Base-by-base conservation (phyloP, 1,139 yeast genomes). In the Williopsis jadinii region DNA sequence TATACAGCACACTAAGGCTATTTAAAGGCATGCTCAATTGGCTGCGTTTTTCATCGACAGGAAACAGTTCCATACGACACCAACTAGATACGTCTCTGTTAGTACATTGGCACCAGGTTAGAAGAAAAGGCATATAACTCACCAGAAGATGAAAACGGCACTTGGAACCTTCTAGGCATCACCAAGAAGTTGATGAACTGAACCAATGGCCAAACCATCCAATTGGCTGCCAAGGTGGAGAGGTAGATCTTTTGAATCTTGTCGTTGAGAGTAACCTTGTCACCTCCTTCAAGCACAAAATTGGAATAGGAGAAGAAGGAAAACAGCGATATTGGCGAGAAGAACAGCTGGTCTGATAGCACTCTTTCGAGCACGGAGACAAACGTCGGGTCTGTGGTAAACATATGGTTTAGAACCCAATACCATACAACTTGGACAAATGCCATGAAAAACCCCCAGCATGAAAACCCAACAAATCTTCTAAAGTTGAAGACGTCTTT, bases 121-220 rank as follows among this genome's bases (percentile, higher is more conserved):
- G 11, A 26, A 39, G 37, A 19, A 35, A 33, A 0, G 71, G 70
- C 10, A 10, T 10, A 30, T n/a, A 8, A 87, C 62, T 88, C 85
- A n/a, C 92, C 69, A 1, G 94, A 79, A 1, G 95, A 83, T 44
- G 95, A 82, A 58, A 92, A 90, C 0, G 97, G 97, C 4, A 90
- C 95, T 61, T 92, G 97, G 51, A 80, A 74, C 47, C 75, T 73
- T 42, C 80, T 68, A 0, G 97, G 97, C 58, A 92, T 76, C 9
- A 86, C 58, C 47, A 87, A 68, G 55, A 92, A 92, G 61, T 92
- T 92, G 52, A 90, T 68, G 53, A 92, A 85, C 60, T 92, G 97
- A 8, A 92, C 95, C 2, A 90, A 78, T 39, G 95, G 95, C 98
- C 98, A 92, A n/a, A 92, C 80, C 43, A 84, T 70, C 60, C 82